These are phyloP conservation scores for Gossypium herbaceum DNA, from an alignment of 345 rosid genomes.

Conservation along the genomic window DNA sequence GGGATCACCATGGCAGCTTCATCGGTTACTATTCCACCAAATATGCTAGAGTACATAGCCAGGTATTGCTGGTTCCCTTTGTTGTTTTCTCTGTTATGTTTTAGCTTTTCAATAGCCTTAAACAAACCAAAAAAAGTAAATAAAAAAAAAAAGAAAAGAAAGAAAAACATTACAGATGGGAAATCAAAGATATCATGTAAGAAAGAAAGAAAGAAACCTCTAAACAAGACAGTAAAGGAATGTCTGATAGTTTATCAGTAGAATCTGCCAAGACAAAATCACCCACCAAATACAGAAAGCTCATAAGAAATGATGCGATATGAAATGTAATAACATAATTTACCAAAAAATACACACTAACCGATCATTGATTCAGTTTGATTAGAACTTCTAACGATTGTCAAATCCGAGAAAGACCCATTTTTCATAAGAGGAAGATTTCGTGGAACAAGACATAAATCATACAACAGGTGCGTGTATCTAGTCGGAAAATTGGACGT, in stretches of 20 bases:
- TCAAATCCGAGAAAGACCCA: conserved; percentile 18
- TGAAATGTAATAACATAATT: neutral
- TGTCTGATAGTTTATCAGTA: conserved; percentile 29
- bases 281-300: neutral
- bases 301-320: neutral
- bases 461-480: conserved; percentile 6
- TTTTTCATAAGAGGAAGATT: conserved; percentile 20
- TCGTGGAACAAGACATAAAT: neutral
- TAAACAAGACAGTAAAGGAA: conserved; percentile 54
- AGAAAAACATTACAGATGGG: neutral
- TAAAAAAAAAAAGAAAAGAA: neutral
- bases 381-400: conserved; percentile 22
- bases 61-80: conserved; percentile 51
- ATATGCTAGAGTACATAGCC: conserved; percentile 89
- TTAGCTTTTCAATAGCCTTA: conserved; percentile 65
- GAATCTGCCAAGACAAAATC: conserved; percentile 33
- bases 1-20: conserved; percentile 85
- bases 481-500: conserved; percentile 17
- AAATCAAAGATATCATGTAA: neutral
- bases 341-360: conserved; percentile 17
- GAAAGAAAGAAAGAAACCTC: conserved; percentile 43
- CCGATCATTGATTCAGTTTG: conserved; percentile 32
- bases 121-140: neutral
- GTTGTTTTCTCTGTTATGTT: conserved; percentile 35
- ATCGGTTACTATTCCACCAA: conserved; percentile 76